Conservation (phyloP, 192 early-diverging fungal genomes). For the Backusella macrospora region DNA sequence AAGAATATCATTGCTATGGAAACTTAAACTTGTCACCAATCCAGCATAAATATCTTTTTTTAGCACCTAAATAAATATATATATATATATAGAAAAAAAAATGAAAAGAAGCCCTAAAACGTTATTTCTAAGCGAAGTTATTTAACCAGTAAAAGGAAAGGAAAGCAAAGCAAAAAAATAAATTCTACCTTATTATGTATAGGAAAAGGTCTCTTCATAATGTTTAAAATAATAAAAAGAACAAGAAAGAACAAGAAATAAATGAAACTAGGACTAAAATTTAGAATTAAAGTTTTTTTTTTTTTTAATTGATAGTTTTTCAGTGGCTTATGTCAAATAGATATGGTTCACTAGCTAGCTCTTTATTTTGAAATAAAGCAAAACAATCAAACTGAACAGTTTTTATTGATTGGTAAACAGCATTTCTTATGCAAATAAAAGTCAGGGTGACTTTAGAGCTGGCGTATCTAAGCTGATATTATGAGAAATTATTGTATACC, state of each 20-base stretch:
- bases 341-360: too few relatives aligned
- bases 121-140: neutral
- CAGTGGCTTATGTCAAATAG: neutral
- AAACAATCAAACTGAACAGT: too few relatives aligned
- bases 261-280: neutral
- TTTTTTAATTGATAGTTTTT: neutral
- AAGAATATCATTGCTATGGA: conserved; percentile 50
- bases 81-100: too few relatives aligned
- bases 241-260: neutral
- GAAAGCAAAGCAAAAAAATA: neutral
- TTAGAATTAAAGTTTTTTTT: conserved; percentile 1
- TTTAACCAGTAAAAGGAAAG: neutral
- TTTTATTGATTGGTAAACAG: too few relatives aligned
- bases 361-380: too few relatives aligned
- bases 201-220: neutral
- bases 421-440: too few relatives aligned
- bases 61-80: conserved; percentile 21
- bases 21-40: conserved; percentile 51
- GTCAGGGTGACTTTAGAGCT: too few relatives aligned
- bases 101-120: neutral
- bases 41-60: conserved; percentile 43
- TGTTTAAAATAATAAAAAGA: neutral
- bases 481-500: too few relatives aligned
- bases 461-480: too few relatives aligned
- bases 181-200: neutral